Base-by-base conservation (phyloP, 2,329 filamentous ascomycete species). In the Karstenula rhodostoma region DNA sequence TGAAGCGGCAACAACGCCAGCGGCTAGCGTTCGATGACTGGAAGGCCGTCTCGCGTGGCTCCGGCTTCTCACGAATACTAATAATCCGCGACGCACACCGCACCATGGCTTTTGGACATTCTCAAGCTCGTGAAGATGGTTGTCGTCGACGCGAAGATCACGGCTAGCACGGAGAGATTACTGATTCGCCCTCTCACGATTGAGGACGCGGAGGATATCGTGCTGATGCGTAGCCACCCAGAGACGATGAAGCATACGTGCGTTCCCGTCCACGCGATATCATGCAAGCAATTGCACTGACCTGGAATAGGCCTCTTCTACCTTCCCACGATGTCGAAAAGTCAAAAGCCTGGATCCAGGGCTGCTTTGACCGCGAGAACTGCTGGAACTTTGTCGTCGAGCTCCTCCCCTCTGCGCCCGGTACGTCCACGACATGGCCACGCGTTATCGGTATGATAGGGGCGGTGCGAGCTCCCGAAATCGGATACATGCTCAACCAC, bases 171-270 rank as follows among this genome's bases (percentile, higher is more conserved):
- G 3, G 74, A 82, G 52, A 83, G 87, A 7, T 80, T 91, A 22
- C 68, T 86, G 27, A 73, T 90, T 54, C 80, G 87, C 17, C 83
- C 84, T 2, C 74, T 86, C 42, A 67, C 69, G 1, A 73, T 80
- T 19, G 77, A 81, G 2, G 87, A 91, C 72, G 77, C 85, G 1
- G 74, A 78, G 1, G 82, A 78, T 7, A 61, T 88, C 17, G 78
- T 86, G 63, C 75, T 76, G 23, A 78, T 91, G 56, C 85, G 88
- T 25, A 80, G 79, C 15, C 81, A 88, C 70, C 81, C 83, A 4
- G 86, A 88, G 65, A 85, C 89, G 49, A 91, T 91, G 89, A 73
- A 74, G 57, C 88, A 84, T 81, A 88, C 87, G 56, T 64, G 82
- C 81, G 59, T 64, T 8, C 3, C 19, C 8, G 13, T 44, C 19